phyloP scores from a whole-genome alignment of 2,329 filamentous ascomycete species.

The Apiospora pterosperma region DNA sequence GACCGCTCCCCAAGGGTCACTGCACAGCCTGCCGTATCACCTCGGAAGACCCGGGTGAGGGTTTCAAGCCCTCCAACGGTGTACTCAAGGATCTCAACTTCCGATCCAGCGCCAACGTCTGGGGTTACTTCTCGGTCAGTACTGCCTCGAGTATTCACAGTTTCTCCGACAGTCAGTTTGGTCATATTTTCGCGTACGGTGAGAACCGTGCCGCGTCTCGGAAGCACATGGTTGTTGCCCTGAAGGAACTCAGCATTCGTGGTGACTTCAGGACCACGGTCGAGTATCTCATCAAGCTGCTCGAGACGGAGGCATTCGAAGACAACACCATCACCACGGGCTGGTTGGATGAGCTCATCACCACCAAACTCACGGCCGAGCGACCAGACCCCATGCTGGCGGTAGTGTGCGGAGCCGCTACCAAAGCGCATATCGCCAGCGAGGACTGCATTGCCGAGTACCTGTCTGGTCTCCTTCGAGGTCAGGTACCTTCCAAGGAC shows the following conservation, averaged over 20 bases:
- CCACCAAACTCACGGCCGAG: constrained; percentile 95
- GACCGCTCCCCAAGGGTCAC: constrained; percentile 92
- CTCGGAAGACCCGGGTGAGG: constrained; percentile 96
- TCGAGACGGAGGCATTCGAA: constrained; percentile 97
- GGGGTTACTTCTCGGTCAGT: constrained; percentile 99
- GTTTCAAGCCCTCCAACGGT: constrained; percentile 98
- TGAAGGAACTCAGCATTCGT: constrained; percentile 99
- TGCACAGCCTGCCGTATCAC: constrained; percentile 99
- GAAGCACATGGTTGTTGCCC: constrained; percentile 98
- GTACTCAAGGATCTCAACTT: constrained; percentile 99
- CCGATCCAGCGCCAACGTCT: constrained; percentile 96
- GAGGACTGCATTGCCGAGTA: constrained; percentile 87
- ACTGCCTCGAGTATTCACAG: constrained; percentile 96
- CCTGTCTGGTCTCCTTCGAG: constrained; percentile 85
- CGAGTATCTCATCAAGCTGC: constrained; percentile 97
- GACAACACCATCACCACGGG: constrained; percentile 99
- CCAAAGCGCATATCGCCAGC: constrained; percentile 92
- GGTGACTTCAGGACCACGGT: constrained; percentile 99
- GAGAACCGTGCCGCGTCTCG: constrained; percentile 94
- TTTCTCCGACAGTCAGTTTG: constrained; percentile 98
- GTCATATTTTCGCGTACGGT: constrained; percentile 98
- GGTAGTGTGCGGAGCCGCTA: constrained; percentile 92
- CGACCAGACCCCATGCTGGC: constrained; percentile 90
- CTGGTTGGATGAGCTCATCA: constrained; percentile 98
- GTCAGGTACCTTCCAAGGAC: constrained; percentile 94